Percentiles rank a stretch among this genome's conserved stretches.
These are phyloP conservation scores for Aethionema arabicum DNA, from an alignment of 345 rosid species.

Conservation along the genomic window DNA sequence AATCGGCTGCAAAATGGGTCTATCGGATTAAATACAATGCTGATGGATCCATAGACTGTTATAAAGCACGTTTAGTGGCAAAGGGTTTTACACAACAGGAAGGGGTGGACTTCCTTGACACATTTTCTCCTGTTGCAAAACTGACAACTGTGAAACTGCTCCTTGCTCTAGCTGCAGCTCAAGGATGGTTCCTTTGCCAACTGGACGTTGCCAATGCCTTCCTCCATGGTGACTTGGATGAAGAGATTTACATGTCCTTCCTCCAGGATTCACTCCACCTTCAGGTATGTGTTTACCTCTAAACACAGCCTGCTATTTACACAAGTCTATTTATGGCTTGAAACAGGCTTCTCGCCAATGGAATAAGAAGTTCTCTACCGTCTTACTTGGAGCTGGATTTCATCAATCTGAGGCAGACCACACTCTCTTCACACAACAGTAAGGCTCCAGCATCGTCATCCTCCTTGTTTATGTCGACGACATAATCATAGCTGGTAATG, in stretches of 20 bases:
- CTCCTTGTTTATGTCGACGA: background rate
- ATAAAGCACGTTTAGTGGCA: background rate
- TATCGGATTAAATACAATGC: background rate
- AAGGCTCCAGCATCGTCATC: background rate
- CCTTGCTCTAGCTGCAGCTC: background rate
- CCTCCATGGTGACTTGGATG: background rate
- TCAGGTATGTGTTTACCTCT: too few relatives aligned
- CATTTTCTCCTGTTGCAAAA: background rate
- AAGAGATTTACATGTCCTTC: slow-evolving; percentile 4
- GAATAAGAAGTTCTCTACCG: background rate
- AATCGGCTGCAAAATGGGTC: background rate
- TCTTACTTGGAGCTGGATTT: accelerated
- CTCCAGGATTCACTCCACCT: background rate
- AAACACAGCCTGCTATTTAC: too few relatives aligned
- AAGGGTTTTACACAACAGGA: background rate
- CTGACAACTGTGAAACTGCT: background rate
- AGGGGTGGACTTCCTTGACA: background rate
- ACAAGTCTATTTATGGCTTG: background rate
- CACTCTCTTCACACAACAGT: background rate
- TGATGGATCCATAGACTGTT: background rate
- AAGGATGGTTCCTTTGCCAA: background rate
- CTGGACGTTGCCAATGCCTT: background rate
- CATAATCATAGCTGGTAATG: background rate
- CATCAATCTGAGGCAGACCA: background rate
- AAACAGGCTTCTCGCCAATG: background rate